Base-by-base conservation (phyloP, 768 basidiomycete genomes). In the Boletales sp. region DNA sequence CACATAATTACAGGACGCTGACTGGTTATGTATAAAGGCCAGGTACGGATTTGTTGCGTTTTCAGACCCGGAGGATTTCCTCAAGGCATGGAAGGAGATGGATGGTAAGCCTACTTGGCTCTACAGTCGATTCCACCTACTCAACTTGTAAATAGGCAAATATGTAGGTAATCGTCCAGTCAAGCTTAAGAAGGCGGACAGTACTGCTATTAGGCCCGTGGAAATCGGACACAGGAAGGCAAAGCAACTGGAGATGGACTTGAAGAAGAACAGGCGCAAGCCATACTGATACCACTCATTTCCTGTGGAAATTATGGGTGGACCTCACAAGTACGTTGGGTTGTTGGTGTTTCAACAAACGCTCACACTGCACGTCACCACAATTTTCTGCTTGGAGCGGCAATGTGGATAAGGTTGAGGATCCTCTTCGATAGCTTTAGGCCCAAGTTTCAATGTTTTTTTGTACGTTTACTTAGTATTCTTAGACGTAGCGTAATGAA, bases 1-100 rank as follows among this genome's bases (percentile, higher is more conserved):
- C 9, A 6, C 17, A n/a, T 30, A 2, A 17, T 36, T 35, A 18
- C 27, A 15, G 19, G 34, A 55, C 17, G 36, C 53, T 56, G 31
- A 47, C 34, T 45, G 5, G 45, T 55, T 31, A 21, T 39, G 13
- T 47, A 18, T 56, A 2, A 48, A 95, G 92, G 94, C 95, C 0
- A 97, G 91, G 68, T 99, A 86, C 63, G 97, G 94, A 4, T 99
- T 99, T 63, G 92, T 98, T 24, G 92, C 92, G 1, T 99, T 98
- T 70, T 91, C 90, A 39, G 97, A 98, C 63, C 97, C 97, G 0
- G 97, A 99, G 70, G 97, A 99, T 67, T 97, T 98, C 69, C 68
- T 99, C 49, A 94, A 84, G 65, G 95, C 95, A 15, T 99, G 95
- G 95, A 97, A 97, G 67, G 94, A 98, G 69, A 98, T 97, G 94